Percentiles rank a stretch among this genome's conserved stretches.
Evolutionary conservation across 441 rosid genomes (phyloP).

Genomic region (Populus hybrid): DNA sequence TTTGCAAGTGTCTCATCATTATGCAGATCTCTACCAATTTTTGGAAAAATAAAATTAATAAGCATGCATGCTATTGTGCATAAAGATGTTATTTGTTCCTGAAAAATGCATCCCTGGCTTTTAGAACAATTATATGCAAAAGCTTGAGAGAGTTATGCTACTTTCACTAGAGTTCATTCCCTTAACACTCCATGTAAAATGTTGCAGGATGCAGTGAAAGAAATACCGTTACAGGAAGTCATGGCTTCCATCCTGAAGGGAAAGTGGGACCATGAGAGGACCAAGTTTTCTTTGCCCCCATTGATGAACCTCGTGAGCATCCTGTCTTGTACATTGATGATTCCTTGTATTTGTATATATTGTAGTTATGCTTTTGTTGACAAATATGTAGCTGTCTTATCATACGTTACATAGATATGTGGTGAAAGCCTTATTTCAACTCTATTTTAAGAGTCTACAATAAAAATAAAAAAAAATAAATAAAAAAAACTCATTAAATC

Average conservation of each 20-base stretch:
- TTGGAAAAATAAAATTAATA: not conserved
- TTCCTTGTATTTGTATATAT: not conserved
- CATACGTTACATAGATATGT: not conserved
- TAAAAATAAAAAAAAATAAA: not conserved
- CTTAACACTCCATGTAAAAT: not conserved
- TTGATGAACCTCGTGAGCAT: slow-evolving; percentile 82
- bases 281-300: slow-evolving; percentile 87
- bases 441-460: not conserved
- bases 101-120: not conserved
- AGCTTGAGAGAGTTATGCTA: not conserved
- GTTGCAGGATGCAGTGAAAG: slow-evolving; percentile 54
- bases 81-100: not conserved
- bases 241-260: slow-evolving; percentile 57
- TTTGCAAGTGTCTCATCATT: not conserved
- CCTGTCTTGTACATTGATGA: not conserved
- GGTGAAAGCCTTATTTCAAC: not conserved
- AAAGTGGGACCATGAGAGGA: slow-evolving; percentile 90
- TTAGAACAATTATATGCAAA: not conserved
- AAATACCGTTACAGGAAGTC: slow-evolving; percentile 58
- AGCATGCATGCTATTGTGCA: not conserved
- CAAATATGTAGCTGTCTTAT: not conserved
- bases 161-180: not conserved
- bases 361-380: not conserved
- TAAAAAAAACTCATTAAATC: not conserved
- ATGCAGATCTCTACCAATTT: not conserved